Evolutionary conservation across 257 asterid genomes (phyloP).

Genomic region (Penstemon newberryi): DNA sequence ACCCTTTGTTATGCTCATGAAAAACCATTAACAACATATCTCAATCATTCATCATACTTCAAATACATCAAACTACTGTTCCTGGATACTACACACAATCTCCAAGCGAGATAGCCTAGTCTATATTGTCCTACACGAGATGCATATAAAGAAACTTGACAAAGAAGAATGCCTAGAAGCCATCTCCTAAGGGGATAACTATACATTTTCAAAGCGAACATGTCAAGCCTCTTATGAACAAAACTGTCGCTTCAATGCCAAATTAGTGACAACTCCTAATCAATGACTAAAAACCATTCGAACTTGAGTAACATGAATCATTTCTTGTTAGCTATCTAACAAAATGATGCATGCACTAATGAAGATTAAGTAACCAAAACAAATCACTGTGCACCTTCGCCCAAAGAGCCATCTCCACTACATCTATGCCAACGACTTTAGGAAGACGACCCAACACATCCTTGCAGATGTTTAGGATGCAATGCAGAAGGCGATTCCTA

Average conservation of each 20-base stretch:
- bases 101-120: neutral
- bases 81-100: neutral
- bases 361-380: no score
- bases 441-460: constrained; percentile 84
- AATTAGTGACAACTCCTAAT: neutral
- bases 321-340: constrained; percentile 16
- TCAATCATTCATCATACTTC: no score
- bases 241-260: neutral
- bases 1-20: no score
- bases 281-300: constrained; percentile 10
- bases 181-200: neutral
- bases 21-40: no score
- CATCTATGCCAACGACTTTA: constrained; percentile 94
- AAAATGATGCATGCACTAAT: constrained; percentile 13
- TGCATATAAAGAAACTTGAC: constrained; percentile 5
- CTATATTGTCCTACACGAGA: neutral
- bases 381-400: constrained; percentile 67
- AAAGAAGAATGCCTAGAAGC: constrained; percentile 16
- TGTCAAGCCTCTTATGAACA: neutral
- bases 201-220: neutral
- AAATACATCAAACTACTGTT: neutral
- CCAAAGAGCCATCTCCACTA: constrained; percentile 99
- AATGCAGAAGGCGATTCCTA: constrained; percentile 86
- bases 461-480: constrained; percentile 82
- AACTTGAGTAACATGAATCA: constrained; percentile 14